Conservation (phyloP, 2,329 filamentous ascomycete genomes). For the Fusarium tuaranense region DNA sequence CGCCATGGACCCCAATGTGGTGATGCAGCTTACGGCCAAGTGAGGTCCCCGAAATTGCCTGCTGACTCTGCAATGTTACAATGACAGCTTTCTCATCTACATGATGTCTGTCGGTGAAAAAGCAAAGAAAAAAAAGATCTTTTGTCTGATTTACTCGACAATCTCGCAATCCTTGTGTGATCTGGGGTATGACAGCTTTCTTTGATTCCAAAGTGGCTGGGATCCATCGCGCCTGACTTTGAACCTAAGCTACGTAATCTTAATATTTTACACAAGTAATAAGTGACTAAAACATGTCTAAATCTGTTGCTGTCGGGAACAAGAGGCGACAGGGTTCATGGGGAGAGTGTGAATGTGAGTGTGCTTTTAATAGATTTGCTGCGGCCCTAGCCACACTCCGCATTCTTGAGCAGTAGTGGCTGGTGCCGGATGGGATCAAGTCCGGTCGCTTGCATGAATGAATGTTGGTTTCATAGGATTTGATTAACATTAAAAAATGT, state of each 20-base stretch:
- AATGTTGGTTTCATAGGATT: not conserved
- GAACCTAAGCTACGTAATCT: not conserved
- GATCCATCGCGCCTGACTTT: not conserved
- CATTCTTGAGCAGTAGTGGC: not conserved
- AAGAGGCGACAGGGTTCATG: not conserved
- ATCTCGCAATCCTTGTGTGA: not conserved
- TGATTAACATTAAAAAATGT: not conserved
- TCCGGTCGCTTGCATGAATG: not conserved
- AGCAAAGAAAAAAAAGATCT: not conserved
- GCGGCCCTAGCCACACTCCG: not conserved
- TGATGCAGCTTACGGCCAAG: not conserved
- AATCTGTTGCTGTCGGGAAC: not conserved
- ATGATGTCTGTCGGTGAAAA: not conserved
- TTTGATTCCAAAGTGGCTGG: not conserved
- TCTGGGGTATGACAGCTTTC: not conserved
- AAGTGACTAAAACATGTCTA: not conserved
- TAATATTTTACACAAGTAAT: not conserved
- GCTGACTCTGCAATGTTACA: not conserved
- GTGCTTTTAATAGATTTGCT: not conserved
- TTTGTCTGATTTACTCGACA: not conserved
- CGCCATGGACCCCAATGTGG: not conserved
- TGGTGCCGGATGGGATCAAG: not conserved
- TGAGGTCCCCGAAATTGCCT: not conserved
- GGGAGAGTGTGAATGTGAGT: not conserved
- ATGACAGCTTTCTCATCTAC: not conserved